Percentiles rank a stretch among this genome's conserved stretches.
Evolutionary conservation across 169 alveolate genomes (phyloP).

Genomic region (Cryptosporidium meleagridis): DNA sequence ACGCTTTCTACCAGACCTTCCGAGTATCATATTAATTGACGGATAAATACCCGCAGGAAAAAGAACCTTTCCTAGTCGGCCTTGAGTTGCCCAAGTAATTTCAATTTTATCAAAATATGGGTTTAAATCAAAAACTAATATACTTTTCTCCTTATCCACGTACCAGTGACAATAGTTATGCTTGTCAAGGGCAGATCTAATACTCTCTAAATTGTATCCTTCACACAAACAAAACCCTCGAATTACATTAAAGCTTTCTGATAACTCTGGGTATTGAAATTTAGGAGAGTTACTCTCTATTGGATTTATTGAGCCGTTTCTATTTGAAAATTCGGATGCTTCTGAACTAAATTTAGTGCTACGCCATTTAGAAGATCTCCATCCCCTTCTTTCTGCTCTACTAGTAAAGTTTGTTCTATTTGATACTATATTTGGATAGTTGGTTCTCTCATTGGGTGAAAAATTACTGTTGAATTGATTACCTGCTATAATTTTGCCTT

Average conservation of each 20-base stretch:
- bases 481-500: not conserved
- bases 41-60: conserved; percentile 73
- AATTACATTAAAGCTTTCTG: conserved; percentile 40
- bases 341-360: conserved; percentile 19
- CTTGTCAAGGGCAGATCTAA: conserved; percentile 23
- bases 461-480: not conserved
- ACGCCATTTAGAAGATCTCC: conserved; percentile 24
- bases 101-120: conserved; percentile 66
- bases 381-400: conserved; percentile 19
- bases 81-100: conserved; percentile 71
- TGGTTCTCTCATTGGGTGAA: not conserved
- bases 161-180: conserved; percentile 66
- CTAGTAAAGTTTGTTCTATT: not conserved
- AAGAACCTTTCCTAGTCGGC: conserved; percentile 33
- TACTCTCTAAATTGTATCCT: conserved; percentile 54
- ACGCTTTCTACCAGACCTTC: not conserved
- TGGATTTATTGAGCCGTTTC: not conserved
- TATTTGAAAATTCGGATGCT: not conserved
- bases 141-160: conserved; percentile 60
- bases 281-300: not conserved
- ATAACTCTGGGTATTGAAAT: conserved; percentile 1
- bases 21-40: not conserved
- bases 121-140: conserved; percentile 35
- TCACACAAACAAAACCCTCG: conserved; percentile 70
- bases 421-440: not conserved